Percentiles rank a stretch among this genome's conserved stretches.
Conservation (phyloP, 2,329 filamentous ascomycete species). For the Aspergillus sojae region DNA sequence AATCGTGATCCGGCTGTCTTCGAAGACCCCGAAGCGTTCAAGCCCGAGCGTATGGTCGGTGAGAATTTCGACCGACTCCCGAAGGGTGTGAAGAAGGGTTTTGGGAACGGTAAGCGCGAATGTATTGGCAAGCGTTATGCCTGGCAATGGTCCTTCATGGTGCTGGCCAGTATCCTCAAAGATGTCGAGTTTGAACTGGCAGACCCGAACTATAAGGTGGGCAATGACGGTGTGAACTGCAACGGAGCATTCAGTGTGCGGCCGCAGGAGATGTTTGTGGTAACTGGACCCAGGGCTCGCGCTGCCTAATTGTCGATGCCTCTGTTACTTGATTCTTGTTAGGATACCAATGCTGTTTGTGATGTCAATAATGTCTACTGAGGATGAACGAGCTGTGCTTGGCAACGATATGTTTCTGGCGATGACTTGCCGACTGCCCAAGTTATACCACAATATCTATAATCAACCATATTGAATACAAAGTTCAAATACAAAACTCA, state of each 20-base stretch:
- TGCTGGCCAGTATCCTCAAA: slow-evolving; percentile 65
- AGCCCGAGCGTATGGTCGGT: slow-evolving; percentile 72
- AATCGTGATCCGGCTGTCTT: slow-evolving; percentile 68
- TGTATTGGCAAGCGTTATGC: slow-evolving; percentile 76
- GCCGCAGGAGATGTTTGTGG: slow-evolving; percentile 47
- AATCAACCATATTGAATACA: too few species aligned
- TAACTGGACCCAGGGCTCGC: slow-evolving; percentile 17
- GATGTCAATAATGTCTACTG: not conserved
- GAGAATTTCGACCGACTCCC: slow-evolving; percentile 68
- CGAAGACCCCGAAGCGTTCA: slow-evolving; percentile 66
- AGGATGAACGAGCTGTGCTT: not conserved
- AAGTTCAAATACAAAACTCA: not conserved
- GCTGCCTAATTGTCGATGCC: not conserved
- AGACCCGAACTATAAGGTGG: slow-evolving; percentile 52
- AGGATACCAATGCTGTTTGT: not conserved
- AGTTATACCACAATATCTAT: not conserved
- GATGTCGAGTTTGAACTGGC: slow-evolving; percentile 69
- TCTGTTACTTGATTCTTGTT: not conserved
- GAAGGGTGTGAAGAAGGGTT: slow-evolving; percentile 67
- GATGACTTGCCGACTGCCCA: not conserved
- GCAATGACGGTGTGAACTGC: slow-evolving; percentile 33
- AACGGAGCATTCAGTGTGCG: slow-evolving; percentile 59
- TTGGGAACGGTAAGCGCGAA: slow-evolving; percentile 70
- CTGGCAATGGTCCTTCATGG: slow-evolving; percentile 70
- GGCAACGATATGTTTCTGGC: not conserved